Conservation (phyloP, 306 rosid species). For the Cajanus cajan region DNA sequence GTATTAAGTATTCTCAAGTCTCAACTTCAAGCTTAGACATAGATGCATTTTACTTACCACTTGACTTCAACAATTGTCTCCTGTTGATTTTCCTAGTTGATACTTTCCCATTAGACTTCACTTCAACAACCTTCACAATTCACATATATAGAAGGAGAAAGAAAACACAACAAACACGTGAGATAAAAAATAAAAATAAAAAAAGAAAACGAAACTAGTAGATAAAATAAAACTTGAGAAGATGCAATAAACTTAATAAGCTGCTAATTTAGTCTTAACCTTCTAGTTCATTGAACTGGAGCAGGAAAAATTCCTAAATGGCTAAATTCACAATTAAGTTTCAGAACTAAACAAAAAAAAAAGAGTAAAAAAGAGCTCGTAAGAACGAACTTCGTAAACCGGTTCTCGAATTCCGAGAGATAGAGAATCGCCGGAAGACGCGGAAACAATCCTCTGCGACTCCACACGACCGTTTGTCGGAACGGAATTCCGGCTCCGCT, state of each 20-base stretch:
- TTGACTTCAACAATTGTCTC: conserved; percentile 82
- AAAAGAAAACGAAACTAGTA: background rate
- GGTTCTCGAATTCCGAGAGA: conserved; percentile 95
- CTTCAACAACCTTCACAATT: conserved; percentile 74
- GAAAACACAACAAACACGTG: background rate
- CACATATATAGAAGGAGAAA: background rate
- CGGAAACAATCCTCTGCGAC: conserved; percentile 38
- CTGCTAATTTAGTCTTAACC: background rate
- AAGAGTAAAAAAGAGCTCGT: background rate
- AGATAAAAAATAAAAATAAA: background rate
- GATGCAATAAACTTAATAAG: conserved; percentile 1
- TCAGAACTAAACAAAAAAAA: background rate
- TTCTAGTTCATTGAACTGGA: conserved; percentile 5
- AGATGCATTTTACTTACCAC: conserved; percentile 58
- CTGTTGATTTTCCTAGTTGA: conserved; percentile 84
- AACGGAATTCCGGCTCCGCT: conserved; percentile 5
- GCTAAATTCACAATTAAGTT: background rate
- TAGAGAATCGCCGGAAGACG: conserved; percentile 59
- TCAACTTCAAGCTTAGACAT: conserved; percentile 7
- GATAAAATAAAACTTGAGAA: background rate
- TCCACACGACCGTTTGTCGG: conserved; percentile 7
- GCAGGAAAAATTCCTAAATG: background rate
- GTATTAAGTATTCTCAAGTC: background rate
- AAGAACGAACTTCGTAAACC: conserved; percentile 68
- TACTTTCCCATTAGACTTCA: conserved; percentile 65